These are phyloP conservation scores for Cyberlindnera petersonii DNA, from an alignment of 805 yeast genomes.

Conservation along the genomic window DNA sequence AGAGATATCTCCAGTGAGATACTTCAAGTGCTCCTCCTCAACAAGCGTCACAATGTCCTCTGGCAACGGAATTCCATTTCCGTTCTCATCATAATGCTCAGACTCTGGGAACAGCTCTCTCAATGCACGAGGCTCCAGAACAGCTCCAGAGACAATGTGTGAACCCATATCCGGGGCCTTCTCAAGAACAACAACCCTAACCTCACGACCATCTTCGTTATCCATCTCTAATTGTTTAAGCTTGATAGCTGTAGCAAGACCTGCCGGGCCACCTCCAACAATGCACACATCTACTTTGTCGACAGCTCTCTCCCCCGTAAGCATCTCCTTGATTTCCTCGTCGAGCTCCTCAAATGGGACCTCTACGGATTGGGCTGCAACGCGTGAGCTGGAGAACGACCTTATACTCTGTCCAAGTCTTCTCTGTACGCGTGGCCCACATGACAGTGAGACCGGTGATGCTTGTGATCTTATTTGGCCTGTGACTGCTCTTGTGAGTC, in stretches of 20 bases:
- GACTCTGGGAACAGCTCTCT: conserved; percentile 77
- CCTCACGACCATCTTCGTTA: conserved; percentile 50
- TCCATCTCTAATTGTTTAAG: conserved; percentile 79
- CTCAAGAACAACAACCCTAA: conserved; percentile 85
- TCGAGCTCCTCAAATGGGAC: conserved; percentile 28
- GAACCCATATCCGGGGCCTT: conserved; percentile 92
- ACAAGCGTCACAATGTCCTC: conserved; percentile 72
- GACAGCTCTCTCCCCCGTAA: conserved; percentile 65
- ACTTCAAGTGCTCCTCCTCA: conserved; percentile 68
- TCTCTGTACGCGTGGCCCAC: neutral
- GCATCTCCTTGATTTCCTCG: conserved; percentile 42
- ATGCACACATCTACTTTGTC: conserved; percentile 93
- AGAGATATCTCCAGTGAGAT: conserved; percentile 54
- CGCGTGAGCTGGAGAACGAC: conserved; percentile 7
- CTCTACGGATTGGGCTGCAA: conserved; percentile 21
- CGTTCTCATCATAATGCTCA: conserved; percentile 46
- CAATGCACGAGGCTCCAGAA: conserved; percentile 84
- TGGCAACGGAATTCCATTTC: conserved; percentile 71
- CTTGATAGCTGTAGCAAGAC: conserved; percentile 87
- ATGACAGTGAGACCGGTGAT: neutral
- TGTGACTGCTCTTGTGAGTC: neutral
- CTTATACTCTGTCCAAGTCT: neutral
- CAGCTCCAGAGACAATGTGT: conserved; percentile 92
- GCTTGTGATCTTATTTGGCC: neutral
- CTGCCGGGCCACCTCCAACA: conserved; percentile 98